Evolutionary conservation across 495 filamentous ascomycete genomes (phyloP).

Genomic region (Xylaria castorea): DNA sequence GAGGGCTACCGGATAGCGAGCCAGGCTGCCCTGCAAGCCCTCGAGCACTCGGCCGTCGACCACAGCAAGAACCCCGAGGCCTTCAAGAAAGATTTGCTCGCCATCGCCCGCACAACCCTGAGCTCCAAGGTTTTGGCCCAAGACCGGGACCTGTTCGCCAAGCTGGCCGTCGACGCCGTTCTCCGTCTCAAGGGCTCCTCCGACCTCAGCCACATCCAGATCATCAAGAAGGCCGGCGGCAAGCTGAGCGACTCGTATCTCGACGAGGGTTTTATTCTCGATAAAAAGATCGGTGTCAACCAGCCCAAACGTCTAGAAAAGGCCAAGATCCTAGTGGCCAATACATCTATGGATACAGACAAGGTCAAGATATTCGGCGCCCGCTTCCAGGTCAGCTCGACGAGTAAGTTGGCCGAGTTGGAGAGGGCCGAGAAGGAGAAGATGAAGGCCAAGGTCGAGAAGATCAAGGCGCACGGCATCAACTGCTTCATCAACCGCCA

Average conservation of each 20-base stretch:
- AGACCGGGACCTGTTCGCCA: slow-evolving; percentile 90
- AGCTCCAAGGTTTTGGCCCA: slow-evolving; percentile 97
- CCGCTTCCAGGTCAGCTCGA: slow-evolving; percentile 91
- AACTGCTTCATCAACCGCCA: slow-evolving; percentile 99
- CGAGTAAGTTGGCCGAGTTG: slow-evolving; percentile 92
- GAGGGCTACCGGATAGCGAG: slow-evolving; percentile 98
- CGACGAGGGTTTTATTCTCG: slow-evolving; percentile 96
- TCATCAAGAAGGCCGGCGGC: slow-evolving; percentile 99
- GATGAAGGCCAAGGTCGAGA: slow-evolving; percentile 99
- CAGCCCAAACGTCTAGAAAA: slow-evolving; percentile 97
- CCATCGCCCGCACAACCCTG: slow-evolving; percentile 94
- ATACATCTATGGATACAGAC: slow-evolving; percentile 99
- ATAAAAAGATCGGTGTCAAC: slow-evolving; percentile 98
- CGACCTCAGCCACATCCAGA: slow-evolving; percentile 96
- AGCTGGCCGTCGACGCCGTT: slow-evolving; percentile 91
- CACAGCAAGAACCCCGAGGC: slow-evolving; percentile 80
- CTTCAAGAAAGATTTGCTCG: slow-evolving; percentile 87
- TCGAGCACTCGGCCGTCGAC: slow-evolving; percentile 85
- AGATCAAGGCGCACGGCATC: slow-evolving; percentile 97
- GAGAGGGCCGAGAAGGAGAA: slow-evolving; percentile 98
- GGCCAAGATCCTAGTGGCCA: slow-evolving; percentile 95
- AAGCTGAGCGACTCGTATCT: slow-evolving; percentile 97
- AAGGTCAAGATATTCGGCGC: slow-evolving; percentile 99
- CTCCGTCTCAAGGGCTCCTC: slow-evolving; percentile 88
- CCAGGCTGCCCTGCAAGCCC: slow-evolving; percentile 79